Evolutionary conservation across 257 asterid species (phyloP).

Genomic region (Perilla frutescens): DNA sequence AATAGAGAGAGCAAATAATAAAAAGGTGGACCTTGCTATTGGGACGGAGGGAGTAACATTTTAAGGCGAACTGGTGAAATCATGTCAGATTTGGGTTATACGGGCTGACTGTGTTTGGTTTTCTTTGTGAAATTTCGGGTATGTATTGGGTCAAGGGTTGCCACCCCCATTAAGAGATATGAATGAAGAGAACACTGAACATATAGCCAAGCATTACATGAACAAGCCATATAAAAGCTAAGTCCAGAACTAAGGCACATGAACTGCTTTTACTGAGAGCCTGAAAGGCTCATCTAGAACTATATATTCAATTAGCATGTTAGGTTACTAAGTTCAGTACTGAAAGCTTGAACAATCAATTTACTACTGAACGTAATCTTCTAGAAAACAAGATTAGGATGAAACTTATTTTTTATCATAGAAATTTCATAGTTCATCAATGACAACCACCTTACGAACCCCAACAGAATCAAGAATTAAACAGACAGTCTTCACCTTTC

Average conservation of each 20-base stretch:
- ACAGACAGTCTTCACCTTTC: background rate
- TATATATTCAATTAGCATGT: background rate
- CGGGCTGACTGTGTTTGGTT: too few species aligned
- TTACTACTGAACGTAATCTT: background rate
- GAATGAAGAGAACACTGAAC: background rate
- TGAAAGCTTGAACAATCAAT: conserved; percentile 5
- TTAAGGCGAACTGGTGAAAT: too few species aligned
- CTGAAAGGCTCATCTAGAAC: background rate
- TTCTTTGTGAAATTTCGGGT: too few species aligned
- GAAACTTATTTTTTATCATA: background rate
- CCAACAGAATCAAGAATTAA: background rate
- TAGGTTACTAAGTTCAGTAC: background rate
- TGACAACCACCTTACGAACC: background rate
- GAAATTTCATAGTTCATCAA: background rate
- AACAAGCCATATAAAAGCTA: background rate
- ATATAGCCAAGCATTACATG: too few species aligned
- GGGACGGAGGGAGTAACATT: too few species aligned
- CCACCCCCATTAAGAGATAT: background rate
- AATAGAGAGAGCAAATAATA: too few species aligned
- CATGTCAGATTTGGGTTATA: too few species aligned
- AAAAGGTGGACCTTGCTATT: too few species aligned
- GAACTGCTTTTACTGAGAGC: background rate
- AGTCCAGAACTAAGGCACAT: background rate
- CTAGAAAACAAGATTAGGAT: background rate
- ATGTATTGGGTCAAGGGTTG: background rate